These are phyloP conservation scores for Phytophthora gonapodyides DNA, from an alignment of 352 stramenopile genomes.

Conservation along the genomic window DNA sequence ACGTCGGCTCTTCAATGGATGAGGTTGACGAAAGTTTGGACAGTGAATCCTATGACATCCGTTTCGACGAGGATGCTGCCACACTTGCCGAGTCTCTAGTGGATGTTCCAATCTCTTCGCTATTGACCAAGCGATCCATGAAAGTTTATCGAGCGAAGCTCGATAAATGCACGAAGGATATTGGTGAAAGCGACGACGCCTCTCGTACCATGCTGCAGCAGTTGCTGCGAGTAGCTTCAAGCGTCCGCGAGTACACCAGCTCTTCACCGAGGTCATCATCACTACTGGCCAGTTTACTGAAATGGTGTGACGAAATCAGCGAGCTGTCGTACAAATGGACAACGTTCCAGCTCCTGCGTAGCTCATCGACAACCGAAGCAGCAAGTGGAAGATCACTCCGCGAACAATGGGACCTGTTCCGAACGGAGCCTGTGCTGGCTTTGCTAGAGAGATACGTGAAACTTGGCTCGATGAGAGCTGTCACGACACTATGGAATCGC, in stretches of 20 bases:
- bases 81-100: conserved; percentile 24
- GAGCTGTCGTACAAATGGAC: conserved; percentile 64
- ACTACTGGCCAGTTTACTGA: conserved; percentile 12
- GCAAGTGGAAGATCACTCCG: conserved; percentile 5
- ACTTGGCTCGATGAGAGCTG: conserved; percentile 54
- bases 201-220: conserved; percentile 23
- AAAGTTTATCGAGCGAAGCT: conserved; percentile 20
- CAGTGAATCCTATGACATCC: not conserved
- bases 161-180: conserved; percentile 11
- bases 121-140: conserved; percentile 8
- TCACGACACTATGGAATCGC: conserved; percentile 59
- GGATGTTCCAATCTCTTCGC: conserved; percentile 8
- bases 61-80: conserved; percentile 6
- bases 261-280: conserved; percentile 15
- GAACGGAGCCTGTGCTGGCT: conserved; percentile 33
- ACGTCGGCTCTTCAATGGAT: conserved; percentile 2
- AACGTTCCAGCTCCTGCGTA: conserved; percentile 67
- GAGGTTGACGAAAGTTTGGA: conserved; percentile 5
- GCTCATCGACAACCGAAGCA: conserved; percentile 7
- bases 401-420: conserved; percentile 49
- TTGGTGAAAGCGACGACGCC: conserved; percentile 34
- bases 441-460: conserved; percentile 54
- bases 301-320: conserved; percentile 43
- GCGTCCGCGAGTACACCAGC: conserved; percentile 18
- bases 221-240: conserved; percentile 20